Base-by-base conservation (phyloP, 257 asterid species). In the Solanum lignicaule region DNA sequence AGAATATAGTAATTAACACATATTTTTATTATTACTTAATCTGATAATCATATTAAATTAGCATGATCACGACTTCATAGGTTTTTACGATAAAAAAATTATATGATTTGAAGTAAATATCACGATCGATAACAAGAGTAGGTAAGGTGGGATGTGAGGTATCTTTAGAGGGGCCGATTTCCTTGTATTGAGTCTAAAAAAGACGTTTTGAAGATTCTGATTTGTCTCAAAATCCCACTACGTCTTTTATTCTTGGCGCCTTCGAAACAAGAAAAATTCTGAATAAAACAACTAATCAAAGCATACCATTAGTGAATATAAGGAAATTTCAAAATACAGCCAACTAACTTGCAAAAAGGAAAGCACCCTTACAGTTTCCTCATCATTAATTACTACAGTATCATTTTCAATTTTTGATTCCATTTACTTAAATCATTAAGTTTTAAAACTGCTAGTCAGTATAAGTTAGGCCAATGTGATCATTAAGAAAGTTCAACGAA, bases 1-100 rank as follows among this genome's bases (percentile, higher is more conserved):
- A 25, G 7, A 25, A 11, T 66, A 66, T 66, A 66, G 4, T 12
- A 66, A 66, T 5, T 66, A 66, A 25, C 5, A 2, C 0, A 5
- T 0, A 62, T 1, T 62, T 5, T 1, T 0, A 62, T 62, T 25
- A 9, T 5, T 0, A 23, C 31, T 23, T 8, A 21, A 41, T 41
- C 2, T 41, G 13, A 11, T 46, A 46, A 52, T 52, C 23, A 18
- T 52, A 16, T 52, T 52, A 18, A 52, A 52, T 52, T 52, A 52
- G 21, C 1, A 52, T 52, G 9, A 52, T 48, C 23, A 48, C 1
- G 0, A 0, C 21, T 0, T 48, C 21, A 48, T 15, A 48, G 0
- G 1, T 2, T 48, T 48, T 15, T 48, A 18, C n/a, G 9, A 52
- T 52, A 16, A 52, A 23, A 60, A 23, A 62, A 4, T 58, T 23